Conservation (phyloP, 2,329 filamentous ascomycete species). For the Clonostachys sp. region DNA sequence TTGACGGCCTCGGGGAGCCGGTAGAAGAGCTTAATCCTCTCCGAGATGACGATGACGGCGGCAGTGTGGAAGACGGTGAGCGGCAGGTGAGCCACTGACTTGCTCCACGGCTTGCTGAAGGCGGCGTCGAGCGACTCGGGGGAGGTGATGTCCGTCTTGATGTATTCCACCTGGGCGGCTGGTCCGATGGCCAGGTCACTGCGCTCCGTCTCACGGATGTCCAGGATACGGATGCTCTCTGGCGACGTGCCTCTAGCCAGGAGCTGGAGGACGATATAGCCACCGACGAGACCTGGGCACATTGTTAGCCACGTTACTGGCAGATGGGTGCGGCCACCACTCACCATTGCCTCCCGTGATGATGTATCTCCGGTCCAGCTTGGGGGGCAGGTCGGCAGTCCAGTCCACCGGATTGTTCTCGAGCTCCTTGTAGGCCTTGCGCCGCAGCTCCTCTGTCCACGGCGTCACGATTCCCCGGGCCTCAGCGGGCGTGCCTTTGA, state of each 20-base stretch:
- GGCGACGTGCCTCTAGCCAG: constrained; percentile 46
- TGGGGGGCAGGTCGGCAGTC: not conserved
- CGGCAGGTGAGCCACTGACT: constrained; percentile 31
- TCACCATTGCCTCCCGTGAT: constrained; percentile 1
- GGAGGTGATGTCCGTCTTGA: constrained; percentile 45
- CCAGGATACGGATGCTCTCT: constrained; percentile 46
- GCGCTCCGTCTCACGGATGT: constrained; percentile 35
- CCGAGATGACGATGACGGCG: constrained; percentile 45
- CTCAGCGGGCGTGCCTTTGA: too few species aligned
- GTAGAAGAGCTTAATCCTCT: constrained; percentile 40
- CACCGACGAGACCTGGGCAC: constrained; percentile 36
- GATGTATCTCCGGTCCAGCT: constrained; percentile 1
- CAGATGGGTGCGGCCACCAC: not conserved
- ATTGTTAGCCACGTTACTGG: not conserved
- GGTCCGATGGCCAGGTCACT: constrained; percentile 13
- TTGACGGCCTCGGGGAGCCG: constrained; percentile 41
- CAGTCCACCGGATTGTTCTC: not conserved
- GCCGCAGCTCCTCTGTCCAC: too few species aligned
- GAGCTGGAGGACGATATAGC: constrained; percentile 48
- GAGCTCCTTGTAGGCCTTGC: not conserved
- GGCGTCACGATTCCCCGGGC: too few species aligned
- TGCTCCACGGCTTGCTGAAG: constrained; percentile 42
- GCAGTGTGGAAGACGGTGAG: constrained; percentile 55
- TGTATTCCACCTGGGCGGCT: constrained; percentile 31
- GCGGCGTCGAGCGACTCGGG: constrained; percentile 32